Base-by-base conservation (phyloP, 768 basidiomycete genomes). In the Paxillus ammoniavirescens region DNA sequence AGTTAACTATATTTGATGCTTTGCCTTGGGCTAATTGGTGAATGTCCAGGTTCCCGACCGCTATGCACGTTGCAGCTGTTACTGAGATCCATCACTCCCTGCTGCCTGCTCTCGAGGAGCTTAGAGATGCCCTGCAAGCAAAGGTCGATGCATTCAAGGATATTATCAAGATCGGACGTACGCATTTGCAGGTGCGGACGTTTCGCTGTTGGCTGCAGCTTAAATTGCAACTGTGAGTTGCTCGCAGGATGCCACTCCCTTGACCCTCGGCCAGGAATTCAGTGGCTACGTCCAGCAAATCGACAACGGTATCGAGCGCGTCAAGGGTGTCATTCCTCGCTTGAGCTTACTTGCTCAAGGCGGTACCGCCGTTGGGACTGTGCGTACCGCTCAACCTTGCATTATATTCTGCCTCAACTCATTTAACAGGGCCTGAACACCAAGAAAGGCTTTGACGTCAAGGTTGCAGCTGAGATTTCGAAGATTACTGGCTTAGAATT, bases 81-180 rank as follows among this genome's bases (percentile, higher is more conserved):
- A 86, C 83, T 23, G 97, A 98, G 72, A 82, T 99, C 61, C 79
- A 82, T 67, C 73, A 79, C 26, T 79, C 81, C 40, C 79, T 99
- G 45, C 72, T 99, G 54, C 97, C 97, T 36, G 93, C 95, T 23
- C 75, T 99, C 28, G 79, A 78, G 36, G 86, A 88, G 66, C 82
- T 99, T 37, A 86, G 86, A 46, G 86, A 90, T 69, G 93, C 91
- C 5, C 76, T 99, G 46, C 82, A 89, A 52, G 82, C 77, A 53
- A 99, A 98, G 76, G 75, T 87, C 12, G 83, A 87, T 61, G 79
- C 77, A 1, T 99, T 98, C 67, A 86, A 89, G 30, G 74, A 88
- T 65, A 98, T 99, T 65, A 93, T 98, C 72, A 99, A 99, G 73
- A 99, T 99, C 64, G 97, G 97, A 37, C 89, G 97, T 42, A 99